phyloP scores from a whole-genome alignment of 371 early-diverging fungal species.

The Mucor indicus region DNA sequence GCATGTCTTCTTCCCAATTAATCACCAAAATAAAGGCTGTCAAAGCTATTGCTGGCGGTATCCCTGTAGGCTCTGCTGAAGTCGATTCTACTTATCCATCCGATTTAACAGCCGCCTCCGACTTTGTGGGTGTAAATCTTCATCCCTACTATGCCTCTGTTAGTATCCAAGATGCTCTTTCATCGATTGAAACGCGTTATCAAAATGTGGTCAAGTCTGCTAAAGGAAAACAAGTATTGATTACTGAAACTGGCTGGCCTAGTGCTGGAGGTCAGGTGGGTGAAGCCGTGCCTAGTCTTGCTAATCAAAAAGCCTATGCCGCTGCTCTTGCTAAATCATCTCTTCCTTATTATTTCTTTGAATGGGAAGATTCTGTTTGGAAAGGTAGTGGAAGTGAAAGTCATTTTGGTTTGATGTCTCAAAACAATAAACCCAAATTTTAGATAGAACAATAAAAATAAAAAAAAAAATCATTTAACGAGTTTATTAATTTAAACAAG shows the following conservation, averaged over 20 bases:
- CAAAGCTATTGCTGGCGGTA: conserved; percentile 28
- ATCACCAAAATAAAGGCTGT: conserved; percentile 39
- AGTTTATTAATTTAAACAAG: too few species aligned
- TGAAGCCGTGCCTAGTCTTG: conserved; percentile 42
- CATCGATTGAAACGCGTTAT: conserved; percentile 31
- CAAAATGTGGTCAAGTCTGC: conserved; percentile 40
- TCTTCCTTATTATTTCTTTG: conserved; percentile 60
- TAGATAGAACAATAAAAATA: too few species aligned
- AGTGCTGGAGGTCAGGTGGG: conserved; percentile 49
- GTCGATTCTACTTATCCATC: conserved; percentile 26
- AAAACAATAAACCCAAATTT: conserved; percentile 25
- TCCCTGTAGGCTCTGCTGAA: conserved; percentile 57
- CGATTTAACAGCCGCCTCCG: conserved; percentile 37
- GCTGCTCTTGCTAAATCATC: conserved; percentile 30
- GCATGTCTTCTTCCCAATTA: conserved; percentile 19
- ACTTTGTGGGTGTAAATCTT: conserved; percentile 51
- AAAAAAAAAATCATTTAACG: too few species aligned
- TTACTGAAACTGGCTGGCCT: conserved; percentile 72
- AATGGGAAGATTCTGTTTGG: conserved; percentile 61
- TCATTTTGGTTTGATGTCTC: conserved; percentile 54
- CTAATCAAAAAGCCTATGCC: conserved; percentile 44
- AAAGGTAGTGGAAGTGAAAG: conserved; percentile 48
- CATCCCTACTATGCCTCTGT: conserved; percentile 55
- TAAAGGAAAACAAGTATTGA: conserved; percentile 40
- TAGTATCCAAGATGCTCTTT: conserved; percentile 29